Evolutionary conservation across 352 stramenopile genomes (phyloP).

Genomic region (Globisporangium paroecandrum): DNA sequence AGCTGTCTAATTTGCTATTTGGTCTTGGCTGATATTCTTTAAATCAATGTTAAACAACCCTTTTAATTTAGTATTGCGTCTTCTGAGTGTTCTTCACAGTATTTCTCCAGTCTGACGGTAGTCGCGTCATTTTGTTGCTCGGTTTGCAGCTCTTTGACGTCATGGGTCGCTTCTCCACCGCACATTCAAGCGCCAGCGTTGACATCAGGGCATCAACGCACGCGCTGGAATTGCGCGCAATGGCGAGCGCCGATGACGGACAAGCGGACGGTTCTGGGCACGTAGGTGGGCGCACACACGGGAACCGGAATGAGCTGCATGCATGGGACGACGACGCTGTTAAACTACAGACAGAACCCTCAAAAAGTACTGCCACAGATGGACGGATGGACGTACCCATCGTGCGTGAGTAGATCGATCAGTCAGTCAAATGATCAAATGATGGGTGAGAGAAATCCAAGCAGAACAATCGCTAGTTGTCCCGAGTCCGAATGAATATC

Average conservation of each 20-base stretch:
- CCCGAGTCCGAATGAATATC: not conserved
- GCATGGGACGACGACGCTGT: not conserved
- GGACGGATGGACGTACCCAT: not conserved
- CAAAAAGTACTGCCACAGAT: not conserved
- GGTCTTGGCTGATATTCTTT: not conserved
- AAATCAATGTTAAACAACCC: not conserved
- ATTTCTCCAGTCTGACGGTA: slow-evolving; percentile 1
- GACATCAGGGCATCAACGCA: slow-evolving; percentile 3
- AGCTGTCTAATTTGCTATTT: not conserved
- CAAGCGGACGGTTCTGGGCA: not conserved
- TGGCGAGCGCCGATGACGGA: not conserved
- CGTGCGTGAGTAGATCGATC: not conserved
- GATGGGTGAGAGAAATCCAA: not conserved
- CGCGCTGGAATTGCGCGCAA: slow-evolving; percentile 3
- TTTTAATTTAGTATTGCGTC: slow-evolving; percentile 7
- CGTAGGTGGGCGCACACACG: not conserved
- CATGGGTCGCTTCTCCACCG: not conserved
- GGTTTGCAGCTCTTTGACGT: slow-evolving; percentile 2
- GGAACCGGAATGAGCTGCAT: slow-evolving; percentile 3
- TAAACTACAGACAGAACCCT: not conserved
- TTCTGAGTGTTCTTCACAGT: not conserved
- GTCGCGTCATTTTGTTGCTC: slow-evolving; percentile 12
- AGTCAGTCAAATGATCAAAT: not conserved
- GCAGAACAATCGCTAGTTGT: not conserved
- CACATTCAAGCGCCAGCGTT: slow-evolving; percentile 7